Conservation (phyloP, 345 rosid genomes). For the Reutealis trisperma region DNA sequence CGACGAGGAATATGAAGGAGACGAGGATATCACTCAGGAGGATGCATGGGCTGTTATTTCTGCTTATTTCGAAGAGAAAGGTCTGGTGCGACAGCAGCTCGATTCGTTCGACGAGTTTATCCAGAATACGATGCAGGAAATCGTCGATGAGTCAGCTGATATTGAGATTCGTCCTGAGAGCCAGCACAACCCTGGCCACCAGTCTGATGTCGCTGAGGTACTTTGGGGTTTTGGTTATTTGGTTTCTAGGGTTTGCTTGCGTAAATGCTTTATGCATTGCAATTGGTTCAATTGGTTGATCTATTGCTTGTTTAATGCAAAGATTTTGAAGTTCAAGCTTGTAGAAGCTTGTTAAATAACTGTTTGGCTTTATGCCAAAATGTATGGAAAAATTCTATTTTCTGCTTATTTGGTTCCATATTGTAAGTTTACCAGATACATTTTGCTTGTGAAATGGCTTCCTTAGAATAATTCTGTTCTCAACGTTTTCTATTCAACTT, state of each 20-base stretch:
- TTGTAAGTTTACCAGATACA: neutral
- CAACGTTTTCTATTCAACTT: too few species aligned
- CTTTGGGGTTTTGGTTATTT: neutral
- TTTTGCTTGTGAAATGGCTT: neutral
- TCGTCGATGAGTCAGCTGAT: conserved; percentile 86
- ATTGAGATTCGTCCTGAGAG: conserved; percentile 98
- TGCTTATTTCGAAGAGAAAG: conserved; percentile 94
- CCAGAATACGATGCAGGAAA: conserved; percentile 98
- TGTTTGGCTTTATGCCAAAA: neutral
- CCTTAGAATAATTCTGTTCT: neutral
- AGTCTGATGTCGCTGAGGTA: conserved; percentile 94
- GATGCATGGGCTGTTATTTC: conserved; percentile 97
- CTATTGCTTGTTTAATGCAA: too few species aligned
- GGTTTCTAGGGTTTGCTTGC: neutral
- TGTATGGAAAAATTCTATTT: neutral
- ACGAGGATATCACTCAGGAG: conserved; percentile 85
- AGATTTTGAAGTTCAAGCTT: too few species aligned
- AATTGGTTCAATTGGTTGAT: neutral
- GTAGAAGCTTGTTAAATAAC: too few species aligned
- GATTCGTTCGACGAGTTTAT: conserved; percentile 96
- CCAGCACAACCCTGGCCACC: conserved; percentile 95
- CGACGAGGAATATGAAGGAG: conserved; percentile 59
- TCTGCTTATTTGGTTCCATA: too few species aligned
- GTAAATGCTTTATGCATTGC: too few species aligned
- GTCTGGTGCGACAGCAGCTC: conserved; percentile 91